Percentiles rank a stretch among this genome's conserved stretches.
phyloP scores from a whole-genome alignment of 1,284 basidiomycete species.

The Ustilago esculenta region DNA sequence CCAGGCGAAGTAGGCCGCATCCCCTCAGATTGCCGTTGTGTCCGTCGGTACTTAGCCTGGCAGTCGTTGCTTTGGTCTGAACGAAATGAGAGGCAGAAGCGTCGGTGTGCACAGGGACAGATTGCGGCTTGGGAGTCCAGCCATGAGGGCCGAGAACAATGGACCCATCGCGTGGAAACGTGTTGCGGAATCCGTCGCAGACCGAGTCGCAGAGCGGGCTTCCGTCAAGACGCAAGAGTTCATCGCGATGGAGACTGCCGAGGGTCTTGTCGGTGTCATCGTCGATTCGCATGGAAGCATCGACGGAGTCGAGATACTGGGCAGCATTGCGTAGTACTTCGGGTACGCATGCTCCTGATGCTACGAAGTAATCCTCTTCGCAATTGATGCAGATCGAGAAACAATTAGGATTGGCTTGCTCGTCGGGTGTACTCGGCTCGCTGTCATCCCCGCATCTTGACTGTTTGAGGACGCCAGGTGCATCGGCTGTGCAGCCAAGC shows the following conservation, averaged over 20 bases:
- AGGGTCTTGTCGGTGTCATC: slow-evolving; percentile 75
- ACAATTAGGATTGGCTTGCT: slow-evolving; percentile 74
- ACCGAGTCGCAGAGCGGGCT: slow-evolving; percentile 3
- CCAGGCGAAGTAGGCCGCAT: slow-evolving; percentile 20
- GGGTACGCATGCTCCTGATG: slow-evolving; percentile 8
- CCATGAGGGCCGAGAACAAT: slow-evolving; percentile 61
- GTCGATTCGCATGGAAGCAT: slow-evolving; percentile 70
- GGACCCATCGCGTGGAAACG: slow-evolving; percentile 29
- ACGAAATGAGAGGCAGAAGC: slow-evolving; percentile 32
- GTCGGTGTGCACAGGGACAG: slow-evolving; percentile 21
- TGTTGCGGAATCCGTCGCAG: slow-evolving; percentile 18
- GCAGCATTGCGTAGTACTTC: slow-evolving; percentile 70
- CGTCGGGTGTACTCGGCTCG: slow-evolving; percentile 33
- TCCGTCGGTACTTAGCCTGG: slow-evolving; percentile 10
- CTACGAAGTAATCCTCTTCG: slow-evolving; percentile 74
- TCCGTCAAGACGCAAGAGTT: slow-evolving; percentile 60
- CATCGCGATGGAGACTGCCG: slow-evolving; percentile 72
- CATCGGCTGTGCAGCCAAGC: slow-evolving; percentile 60
- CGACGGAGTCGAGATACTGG: slow-evolving; percentile 73
- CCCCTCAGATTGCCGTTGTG: slow-evolving; percentile 1
- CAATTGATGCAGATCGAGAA: slow-evolving; percentile 87
- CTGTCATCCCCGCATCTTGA: slow-evolving; percentile 18
- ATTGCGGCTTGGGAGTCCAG: slow-evolving; percentile 50
- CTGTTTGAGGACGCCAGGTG: slow-evolving; percentile 31
- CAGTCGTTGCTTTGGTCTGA: slow-evolving; percentile 11